Percentiles rank a stretch among this genome's conserved stretches.
Conservation (phyloP, 495 filamentous ascomycete species). For the Parachaetomium inaequale region DNA sequence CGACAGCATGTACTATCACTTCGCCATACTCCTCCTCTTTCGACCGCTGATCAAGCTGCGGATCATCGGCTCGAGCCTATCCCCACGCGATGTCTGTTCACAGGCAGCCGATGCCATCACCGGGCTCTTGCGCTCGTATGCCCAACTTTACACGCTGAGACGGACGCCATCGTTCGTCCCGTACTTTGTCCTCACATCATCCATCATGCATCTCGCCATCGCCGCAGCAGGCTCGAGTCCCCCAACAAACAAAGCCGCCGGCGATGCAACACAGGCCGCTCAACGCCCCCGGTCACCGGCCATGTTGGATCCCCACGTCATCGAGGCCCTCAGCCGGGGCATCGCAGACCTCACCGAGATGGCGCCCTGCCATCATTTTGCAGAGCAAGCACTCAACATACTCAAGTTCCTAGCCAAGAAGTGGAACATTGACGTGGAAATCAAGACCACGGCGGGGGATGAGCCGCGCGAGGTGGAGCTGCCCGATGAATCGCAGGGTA, state of each 20-base stretch:
- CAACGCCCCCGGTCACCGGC: conserved; percentile 28
- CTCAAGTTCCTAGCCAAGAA: conserved; percentile 51
- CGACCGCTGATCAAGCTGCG: conserved; percentile 62
- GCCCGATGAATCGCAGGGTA: conserved; percentile 25
- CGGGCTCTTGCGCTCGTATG: conserved; percentile 53
- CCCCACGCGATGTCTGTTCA: conserved; percentile 59
- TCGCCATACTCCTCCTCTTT: conserved; percentile 60
- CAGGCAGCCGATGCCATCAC: conserved; percentile 60
- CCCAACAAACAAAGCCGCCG: not conserved
- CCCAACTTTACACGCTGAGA: conserved; percentile 55
- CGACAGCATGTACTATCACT: conserved; percentile 62
- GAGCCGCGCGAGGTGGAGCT: conserved; percentile 2
- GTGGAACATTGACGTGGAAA: conserved; percentile 53
- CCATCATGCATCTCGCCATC: conserved; percentile 56
- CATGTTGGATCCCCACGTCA: conserved; percentile 31
- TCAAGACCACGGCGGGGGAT: conserved; percentile 23
- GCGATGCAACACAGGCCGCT: conserved; percentile 14
- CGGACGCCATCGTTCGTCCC: conserved; percentile 57
- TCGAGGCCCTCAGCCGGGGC: conserved; percentile 40
- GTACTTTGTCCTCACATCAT: conserved; percentile 56
- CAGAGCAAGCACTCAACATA: conserved; percentile 55
- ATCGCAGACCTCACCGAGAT: conserved; percentile 55
- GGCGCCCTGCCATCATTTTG: conserved; percentile 57
- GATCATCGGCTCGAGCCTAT: conserved; percentile 53
- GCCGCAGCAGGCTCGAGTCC: conserved; percentile 30